Evolutionary conservation across 2,329 filamentous ascomycete species (phyloP), one percentile per base, ranked within the genome.

Genomic region (Penicillium sp.): DNA sequence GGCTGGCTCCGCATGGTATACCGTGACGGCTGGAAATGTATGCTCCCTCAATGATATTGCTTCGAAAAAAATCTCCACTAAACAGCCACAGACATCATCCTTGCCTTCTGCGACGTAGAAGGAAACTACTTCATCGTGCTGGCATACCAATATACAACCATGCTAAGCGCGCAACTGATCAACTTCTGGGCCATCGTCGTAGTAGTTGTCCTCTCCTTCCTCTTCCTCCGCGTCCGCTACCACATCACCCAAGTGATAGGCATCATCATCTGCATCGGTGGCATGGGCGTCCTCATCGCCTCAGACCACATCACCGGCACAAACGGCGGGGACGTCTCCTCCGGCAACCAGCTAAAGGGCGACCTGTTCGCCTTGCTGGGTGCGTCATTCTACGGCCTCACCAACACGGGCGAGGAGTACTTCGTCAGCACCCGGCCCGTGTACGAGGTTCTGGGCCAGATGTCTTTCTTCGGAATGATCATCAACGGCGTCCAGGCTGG

Each of bases 111-210:
- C 60, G 93, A 99, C 66, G 92, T 97, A 41, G 82, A 96, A 73
- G 93, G 93, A 54, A 99, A 99, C 75, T 99, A 96, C 77, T 97
- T 97, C 68, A 91, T 91, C 63, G 92, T 99, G 42, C 80, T 96
- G 41, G 93, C 92, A 4, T 99, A 97, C 75, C 81, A 87, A 52
- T 84, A 95, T 77, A 95, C 92, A 46, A 96, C 91, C 64, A 86
- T 96, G 61, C 80, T 97, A 41, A 93, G 87, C 16, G 90, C 90
- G 13, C 91, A 97, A 77, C 80, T 99, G 44, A 89, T 99, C 74
- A 96, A 96, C 78, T 97, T 97, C 75, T 97, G 92, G 92, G 88
- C 91, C 61, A 97, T 99, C 59, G 88, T 95, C 42, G 84, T 92
- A 55, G 93, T 99, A 18, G 89, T 97, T 16, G 66, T 87, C 53